A percentile compares a stretch with the other conserved stretches of the same genome.
phyloP scores from a whole-genome alignment of 2,329 filamentous ascomycete genomes.

The Dryadomyces quercivorus region DNA sequence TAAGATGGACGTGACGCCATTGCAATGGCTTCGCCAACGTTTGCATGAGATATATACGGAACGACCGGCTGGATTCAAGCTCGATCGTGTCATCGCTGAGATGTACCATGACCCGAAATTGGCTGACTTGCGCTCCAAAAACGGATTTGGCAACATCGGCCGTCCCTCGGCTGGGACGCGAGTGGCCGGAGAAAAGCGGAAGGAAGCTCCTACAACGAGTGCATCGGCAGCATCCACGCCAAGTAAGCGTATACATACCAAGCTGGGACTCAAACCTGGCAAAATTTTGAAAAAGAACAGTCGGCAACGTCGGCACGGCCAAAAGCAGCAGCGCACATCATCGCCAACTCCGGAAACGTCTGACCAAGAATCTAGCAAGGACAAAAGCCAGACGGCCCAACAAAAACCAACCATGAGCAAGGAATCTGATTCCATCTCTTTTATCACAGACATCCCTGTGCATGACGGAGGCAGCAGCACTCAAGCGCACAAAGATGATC shows the following conservation, averaged over 20 bases:
- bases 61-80: slow-evolving; percentile 35
- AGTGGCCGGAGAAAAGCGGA: slow-evolving; percentile 10
- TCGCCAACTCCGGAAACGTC: background rate
- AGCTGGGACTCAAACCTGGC: background rate
- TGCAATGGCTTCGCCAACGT: slow-evolving; percentile 46
- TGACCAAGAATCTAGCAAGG: background rate
- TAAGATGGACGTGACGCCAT: slow-evolving; percentile 36
- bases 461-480: no score
- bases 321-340: background rate
- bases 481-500: slow-evolving; percentile 19
- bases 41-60: slow-evolving; percentile 34
- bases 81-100: slow-evolving; percentile 37
- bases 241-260: background rate
- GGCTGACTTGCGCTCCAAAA: slow-evolving; percentile 33
- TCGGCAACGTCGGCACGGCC: background rate
- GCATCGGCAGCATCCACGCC: slow-evolving; percentile 3
- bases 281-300: background rate
- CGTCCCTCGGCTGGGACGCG: slow-evolving; percentile 26
- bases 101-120: slow-evolving; percentile 46
- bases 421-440: no score
- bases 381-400: background rate
- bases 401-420: no score
- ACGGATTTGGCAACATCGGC: slow-evolving; percentile 45
- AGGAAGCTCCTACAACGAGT: background rate
- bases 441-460: no score